Conservation (phyloP, 1,284 basidiomycete genomes). For the Sanguinoderma infundibulare region DNA sequence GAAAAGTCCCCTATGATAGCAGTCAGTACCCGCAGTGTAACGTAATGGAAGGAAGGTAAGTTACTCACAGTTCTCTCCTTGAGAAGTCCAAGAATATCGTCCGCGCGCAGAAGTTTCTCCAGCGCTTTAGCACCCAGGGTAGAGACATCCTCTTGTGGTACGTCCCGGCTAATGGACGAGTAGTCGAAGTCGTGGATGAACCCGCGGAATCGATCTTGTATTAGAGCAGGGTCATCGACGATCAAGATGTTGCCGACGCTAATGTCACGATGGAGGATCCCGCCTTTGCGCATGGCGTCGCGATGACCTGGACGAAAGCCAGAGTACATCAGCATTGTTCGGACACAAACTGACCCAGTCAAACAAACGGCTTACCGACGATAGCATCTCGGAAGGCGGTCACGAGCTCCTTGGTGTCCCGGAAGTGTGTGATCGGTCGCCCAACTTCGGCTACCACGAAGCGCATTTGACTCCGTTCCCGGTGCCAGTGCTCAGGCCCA, state of each 20-base stretch:
- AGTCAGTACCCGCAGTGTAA: too few species aligned
- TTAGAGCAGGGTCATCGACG: neutral
- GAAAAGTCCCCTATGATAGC: conserved; percentile 15
- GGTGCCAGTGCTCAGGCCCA: neutral
- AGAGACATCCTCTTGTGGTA: too few species aligned
- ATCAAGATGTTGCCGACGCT: too few species aligned
- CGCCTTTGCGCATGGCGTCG: neutral
- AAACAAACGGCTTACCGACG: too few species aligned
- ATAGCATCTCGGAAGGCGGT: too few species aligned
- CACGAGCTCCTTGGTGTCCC: conserved; percentile 7
- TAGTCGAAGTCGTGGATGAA: conserved; percentile 14
- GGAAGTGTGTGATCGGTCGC: conserved; percentile 13
- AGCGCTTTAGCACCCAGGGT: too few species aligned
- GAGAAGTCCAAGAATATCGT: too few species aligned
- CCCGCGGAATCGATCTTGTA: neutral
- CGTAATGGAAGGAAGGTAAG: too few species aligned
- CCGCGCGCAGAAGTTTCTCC: too few species aligned
- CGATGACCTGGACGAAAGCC: neutral
- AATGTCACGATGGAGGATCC: conserved; percentile 9
- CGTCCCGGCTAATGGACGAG: too few species aligned
- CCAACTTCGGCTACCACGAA: conserved; percentile 18
- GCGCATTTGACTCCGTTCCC: conserved; percentile 24
- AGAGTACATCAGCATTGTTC: neutral
- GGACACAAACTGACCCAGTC: neutral
- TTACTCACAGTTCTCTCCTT: neutral